Conservation (phyloP, 2,329 filamentous ascomycete species). For the Paramyrothecium roridum region DNA sequence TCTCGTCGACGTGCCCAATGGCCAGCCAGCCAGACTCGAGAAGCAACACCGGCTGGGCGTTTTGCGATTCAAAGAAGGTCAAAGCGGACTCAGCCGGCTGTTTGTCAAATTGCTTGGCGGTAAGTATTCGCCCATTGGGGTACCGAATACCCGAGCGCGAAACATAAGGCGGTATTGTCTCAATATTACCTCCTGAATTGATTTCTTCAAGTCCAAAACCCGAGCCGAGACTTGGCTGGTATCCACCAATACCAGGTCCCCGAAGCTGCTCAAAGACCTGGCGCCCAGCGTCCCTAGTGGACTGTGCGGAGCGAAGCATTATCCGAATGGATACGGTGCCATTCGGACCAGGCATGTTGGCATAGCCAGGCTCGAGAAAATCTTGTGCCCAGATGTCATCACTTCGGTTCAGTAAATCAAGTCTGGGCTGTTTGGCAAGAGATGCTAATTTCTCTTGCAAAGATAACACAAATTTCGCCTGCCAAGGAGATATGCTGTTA, state of each 20-base stretch:
- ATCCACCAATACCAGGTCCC: conserved; percentile 22
- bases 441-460: neutral
- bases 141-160: conserved; percentile 16
- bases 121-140: conserved; percentile 15
- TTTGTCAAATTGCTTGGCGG: conserved; percentile 6
- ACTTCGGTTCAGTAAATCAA: conserved; percentile 16
- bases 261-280: conserved; percentile 29
- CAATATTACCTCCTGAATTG: conserved; percentile 28
- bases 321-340: conserved; percentile 27
- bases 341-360: conserved; percentile 32
- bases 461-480: neutral
- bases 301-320: conserved; percentile 26
- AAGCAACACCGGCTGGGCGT: conserved; percentile 26
- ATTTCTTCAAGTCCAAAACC: conserved; percentile 7
- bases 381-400: conserved; percentile 35
- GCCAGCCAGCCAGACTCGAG: conserved; percentile 23
- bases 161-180: conserved; percentile 31
- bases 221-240: conserved; percentile 17
- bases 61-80: conserved; percentile 27
- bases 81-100: conserved; percentile 14
- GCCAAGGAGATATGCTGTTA: neutral
- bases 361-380: conserved; percentile 33
- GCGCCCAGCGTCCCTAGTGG: conserved; percentile 19
- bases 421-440: neutral
- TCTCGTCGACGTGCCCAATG: conserved; percentile 22